These are phyloP conservation scores for Pseudogymnoascus sp. DNA, from an alignment of 2,329 filamentous ascomycete genomes.

Conservation along the genomic window DNA sequence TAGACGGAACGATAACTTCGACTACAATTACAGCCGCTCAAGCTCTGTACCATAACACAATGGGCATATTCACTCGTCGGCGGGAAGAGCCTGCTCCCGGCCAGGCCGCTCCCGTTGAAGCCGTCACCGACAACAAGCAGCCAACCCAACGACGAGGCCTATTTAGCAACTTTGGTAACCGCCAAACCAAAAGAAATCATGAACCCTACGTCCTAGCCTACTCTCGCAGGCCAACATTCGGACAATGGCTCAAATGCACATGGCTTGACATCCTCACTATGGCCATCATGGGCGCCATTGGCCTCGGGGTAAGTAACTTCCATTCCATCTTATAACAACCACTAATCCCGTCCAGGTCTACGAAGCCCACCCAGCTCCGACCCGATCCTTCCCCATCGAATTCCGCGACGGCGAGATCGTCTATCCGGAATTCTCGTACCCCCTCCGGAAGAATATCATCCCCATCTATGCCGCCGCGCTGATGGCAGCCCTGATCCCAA, in stretches of 20 bases:
- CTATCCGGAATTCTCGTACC: constrained; percentile 62
- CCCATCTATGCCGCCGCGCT: constrained; percentile 64
- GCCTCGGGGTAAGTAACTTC: constrained; percentile 48
- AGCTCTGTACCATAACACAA: constrained; percentile 10
- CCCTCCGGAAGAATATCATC: constrained; percentile 59
- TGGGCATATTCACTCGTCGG: constrained; percentile 18
- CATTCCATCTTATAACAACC: neutral
- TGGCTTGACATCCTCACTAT: constrained; percentile 63
- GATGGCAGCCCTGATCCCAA: constrained; percentile 55
- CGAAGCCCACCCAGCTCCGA: constrained; percentile 54
- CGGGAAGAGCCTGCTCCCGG: constrained; percentile 6
- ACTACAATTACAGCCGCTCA: neutral
- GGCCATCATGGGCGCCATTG: constrained; percentile 54
- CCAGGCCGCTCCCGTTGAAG: neutral
- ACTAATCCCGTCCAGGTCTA: constrained; percentile 41
- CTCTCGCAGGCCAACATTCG: constrained; percentile 45
- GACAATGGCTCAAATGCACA: constrained; percentile 60
- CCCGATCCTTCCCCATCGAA: constrained; percentile 59
- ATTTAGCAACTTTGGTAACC: neutral
- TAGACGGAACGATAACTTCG: neutral
- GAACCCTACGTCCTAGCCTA: neutral
- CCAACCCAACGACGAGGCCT: neutral
- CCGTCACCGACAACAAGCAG: constrained; percentile 5
- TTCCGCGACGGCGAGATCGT: constrained; percentile 61
- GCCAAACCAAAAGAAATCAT: neutral